Evolutionary conservation across 306 rosid genomes (phyloP).

Genomic region (Geum urbanum): DNA sequence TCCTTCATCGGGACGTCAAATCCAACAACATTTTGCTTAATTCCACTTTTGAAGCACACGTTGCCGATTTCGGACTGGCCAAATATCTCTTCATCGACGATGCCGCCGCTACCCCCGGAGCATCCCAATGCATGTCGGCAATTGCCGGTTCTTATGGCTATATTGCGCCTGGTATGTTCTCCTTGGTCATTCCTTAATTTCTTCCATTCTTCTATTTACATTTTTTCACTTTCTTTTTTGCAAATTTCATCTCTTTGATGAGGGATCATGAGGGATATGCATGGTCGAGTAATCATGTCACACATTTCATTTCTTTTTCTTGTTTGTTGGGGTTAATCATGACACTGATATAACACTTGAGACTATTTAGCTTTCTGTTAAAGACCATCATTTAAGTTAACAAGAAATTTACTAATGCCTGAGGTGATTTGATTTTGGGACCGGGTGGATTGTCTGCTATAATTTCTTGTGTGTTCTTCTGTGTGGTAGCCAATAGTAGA

Average conservation of each 20-base stretch:
- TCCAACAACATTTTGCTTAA: constrained; percentile 79
- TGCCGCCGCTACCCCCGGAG: constrained; percentile 30
- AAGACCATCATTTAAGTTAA: too few species aligned
- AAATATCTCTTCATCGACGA: constrained; percentile 62
- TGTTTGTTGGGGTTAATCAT: not conserved
- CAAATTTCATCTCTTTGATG: too few species aligned
- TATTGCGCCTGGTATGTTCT: constrained; percentile 87
- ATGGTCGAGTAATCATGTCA: not conserved
- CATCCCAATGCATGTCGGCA: constrained; percentile 81
- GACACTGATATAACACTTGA: not conserved
- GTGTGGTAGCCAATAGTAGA: too few species aligned
- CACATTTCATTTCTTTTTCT: not conserved
- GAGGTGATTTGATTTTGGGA: not conserved
- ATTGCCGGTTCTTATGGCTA: constrained; percentile 91
- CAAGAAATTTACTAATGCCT: too few species aligned
- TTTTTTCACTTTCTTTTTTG: not conserved
- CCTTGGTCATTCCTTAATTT: not conserved
- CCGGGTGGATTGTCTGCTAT: too few species aligned
- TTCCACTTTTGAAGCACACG: constrained; percentile 79
- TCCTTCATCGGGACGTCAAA: constrained; percentile 78
- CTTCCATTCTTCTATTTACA: not conserved
- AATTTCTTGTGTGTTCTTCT: too few species aligned
- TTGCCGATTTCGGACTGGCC: constrained; percentile 86
- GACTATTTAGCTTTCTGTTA: too few species aligned
- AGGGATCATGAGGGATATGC: not conserved